Evolutionary conservation across 495 filamentous ascomycete genomes (phyloP).

Genomic region (Talaromyces trachyspermus): DNA sequence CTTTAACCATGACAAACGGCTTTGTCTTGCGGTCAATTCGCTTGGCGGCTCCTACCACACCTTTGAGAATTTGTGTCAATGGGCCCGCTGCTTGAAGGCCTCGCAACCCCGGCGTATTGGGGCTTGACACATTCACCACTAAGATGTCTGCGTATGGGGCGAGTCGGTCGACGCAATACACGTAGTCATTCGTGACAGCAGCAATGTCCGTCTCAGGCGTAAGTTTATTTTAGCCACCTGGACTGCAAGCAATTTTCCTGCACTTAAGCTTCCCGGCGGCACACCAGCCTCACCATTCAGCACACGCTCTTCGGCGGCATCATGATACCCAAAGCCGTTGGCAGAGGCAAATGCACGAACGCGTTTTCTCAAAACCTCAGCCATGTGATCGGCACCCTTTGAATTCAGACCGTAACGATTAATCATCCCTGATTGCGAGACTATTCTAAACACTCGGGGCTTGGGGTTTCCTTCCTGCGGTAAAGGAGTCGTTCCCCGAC

Average conservation of each 20-base stretch:
- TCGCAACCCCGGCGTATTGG: slow-evolving; percentile 87
- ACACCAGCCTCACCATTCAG: slow-evolving; percentile 60
- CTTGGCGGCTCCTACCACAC: slow-evolving; percentile 72
- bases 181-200: slow-evolving; percentile 78
- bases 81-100: slow-evolving; percentile 75
- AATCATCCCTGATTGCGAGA: slow-evolving; percentile 74
- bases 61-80: slow-evolving; percentile 67
- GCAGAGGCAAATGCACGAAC: slow-evolving; percentile 67
- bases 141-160: slow-evolving; percentile 86
- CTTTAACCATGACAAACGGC: slow-evolving; percentile 92
- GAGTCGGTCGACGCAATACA: slow-evolving; percentile 73
- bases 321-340: slow-evolving; percentile 55
- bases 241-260: slow-evolving; percentile 75
- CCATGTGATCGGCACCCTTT: slow-evolving; percentile 79
- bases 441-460: slow-evolving; percentile 81
- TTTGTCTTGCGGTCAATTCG: slow-evolving; percentile 58
- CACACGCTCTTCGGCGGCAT: slow-evolving; percentile 59
- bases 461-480: slow-evolving; percentile 82
- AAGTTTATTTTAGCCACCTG: slow-evolving; percentile 94
- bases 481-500: slow-evolving; percentile 82
- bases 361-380: slow-evolving; percentile 67
- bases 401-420: slow-evolving; percentile 96
- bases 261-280: slow-evolving; percentile 64
- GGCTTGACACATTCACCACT: slow-evolving; percentile 93
- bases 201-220: slow-evolving; percentile 79